phyloP scores from a whole-genome alignment of 768 basidiomycete species.

The Russula compacta region DNA sequence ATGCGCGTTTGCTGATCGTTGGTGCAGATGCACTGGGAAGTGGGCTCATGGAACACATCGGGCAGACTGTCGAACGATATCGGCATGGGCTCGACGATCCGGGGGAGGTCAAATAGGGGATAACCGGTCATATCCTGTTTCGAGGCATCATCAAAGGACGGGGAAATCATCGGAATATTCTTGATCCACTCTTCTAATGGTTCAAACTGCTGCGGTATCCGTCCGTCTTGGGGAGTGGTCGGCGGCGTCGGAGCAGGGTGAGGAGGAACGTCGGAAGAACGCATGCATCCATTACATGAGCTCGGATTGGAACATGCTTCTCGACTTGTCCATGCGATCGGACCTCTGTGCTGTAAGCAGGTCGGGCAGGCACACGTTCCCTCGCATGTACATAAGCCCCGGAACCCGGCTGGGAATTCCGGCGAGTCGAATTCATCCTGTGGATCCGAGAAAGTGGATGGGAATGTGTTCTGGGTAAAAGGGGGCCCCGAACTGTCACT shows the following conservation, averaged over 20 bases:
- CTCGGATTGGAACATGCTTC: slow-evolving; percentile 12
- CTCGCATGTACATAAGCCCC: slow-evolving; percentile 17
- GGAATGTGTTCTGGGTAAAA: neutral
- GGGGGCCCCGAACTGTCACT: slow-evolving; percentile 12
- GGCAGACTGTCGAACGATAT: slow-evolving; percentile 14
- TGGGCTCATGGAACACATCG: slow-evolving; percentile 26
- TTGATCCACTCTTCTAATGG: slow-evolving; percentile 20
- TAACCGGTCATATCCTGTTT: neutral
- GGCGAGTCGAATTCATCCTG: slow-evolving; percentile 11
- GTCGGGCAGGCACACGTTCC: slow-evolving; percentile 15
- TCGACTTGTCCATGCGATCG: slow-evolving; percentile 14
- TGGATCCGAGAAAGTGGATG: slow-evolving; percentile 1
- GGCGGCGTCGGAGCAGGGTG: slow-evolving; percentile 19
- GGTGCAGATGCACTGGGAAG: slow-evolving; percentile 7
- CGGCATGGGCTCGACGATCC: slow-evolving; percentile 16
- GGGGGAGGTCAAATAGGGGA: slow-evolving; percentile 1
- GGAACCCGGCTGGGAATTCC: slow-evolving; percentile 11
- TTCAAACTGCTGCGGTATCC: slow-evolving; percentile 15
- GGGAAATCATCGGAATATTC: slow-evolving; percentile 12
- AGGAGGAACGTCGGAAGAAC: slow-evolving; percentile 9
- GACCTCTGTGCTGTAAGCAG: slow-evolving; percentile 18
- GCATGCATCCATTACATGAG: slow-evolving; percentile 15
- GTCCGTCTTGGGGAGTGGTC: slow-evolving; percentile 17
- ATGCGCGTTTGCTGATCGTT: slow-evolving; percentile 3
- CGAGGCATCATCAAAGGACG: slow-evolving; percentile 2